Base-by-base conservation (phyloP, 2,329 filamentous ascomycete genomes). In the Chaetomium globosum region DNA sequence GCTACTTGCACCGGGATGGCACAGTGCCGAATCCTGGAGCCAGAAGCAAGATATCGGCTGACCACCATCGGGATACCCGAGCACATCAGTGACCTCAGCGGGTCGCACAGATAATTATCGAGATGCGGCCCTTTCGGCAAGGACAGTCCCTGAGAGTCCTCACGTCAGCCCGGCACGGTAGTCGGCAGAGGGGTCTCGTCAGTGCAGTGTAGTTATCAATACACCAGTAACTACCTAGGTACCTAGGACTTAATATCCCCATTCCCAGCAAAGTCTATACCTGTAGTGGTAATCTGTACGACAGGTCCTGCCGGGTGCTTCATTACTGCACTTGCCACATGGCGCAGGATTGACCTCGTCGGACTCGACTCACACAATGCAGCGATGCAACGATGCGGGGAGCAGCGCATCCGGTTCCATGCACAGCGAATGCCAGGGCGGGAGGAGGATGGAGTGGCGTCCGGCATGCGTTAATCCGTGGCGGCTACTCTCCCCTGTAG, bases 101-200 rank as follows among this genome's bases (percentile, higher is more conserved):
- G 13, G 16, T 19, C 39, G 7, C 39, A 43, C 39, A 43, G 16
- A 43, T 43, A n/a, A 43, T 43, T n/a, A 48, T 9, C 10, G 10
- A 21, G 46, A 19, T 30, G 51, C 26, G 51, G 51, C 26, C 26
- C 26, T 43, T 58, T 26, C 57, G 46, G 46, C 31, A 60, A 51
- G 30, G 19, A n/a, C 9, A 26, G n/a, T 28, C 39, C 58, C 53
- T 49, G 19, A n/a, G 4, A 26, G n/a, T 28, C 39, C 58, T 60
- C 58, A 61, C 58, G 58, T 61, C 58, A 61, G 58, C 48, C 19
- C 23, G 49, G 58, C 30, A 61, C 58, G 58, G 58, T 46, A 53
- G 58, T 53, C 53, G 33, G 12, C 33, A 12, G 9, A 36, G 12
- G 33, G 9, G 8, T 36, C 12, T 36, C 33, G 1, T 36, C 33